Base-by-base conservation (phyloP, 805 yeast genomes). In the Monosporozyma yasuniensis region DNA sequence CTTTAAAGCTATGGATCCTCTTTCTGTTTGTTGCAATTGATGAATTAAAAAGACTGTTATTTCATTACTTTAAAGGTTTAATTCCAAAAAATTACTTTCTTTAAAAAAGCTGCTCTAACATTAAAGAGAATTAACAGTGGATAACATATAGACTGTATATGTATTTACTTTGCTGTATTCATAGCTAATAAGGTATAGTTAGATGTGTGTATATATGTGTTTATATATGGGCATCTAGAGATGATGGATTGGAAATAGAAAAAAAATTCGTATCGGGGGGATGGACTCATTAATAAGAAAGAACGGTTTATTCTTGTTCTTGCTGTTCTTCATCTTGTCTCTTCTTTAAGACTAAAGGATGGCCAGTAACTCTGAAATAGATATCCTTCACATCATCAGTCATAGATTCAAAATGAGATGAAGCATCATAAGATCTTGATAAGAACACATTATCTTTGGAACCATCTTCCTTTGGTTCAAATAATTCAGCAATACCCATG, bases 301-400 rank as follows among this genome's bases (percentile, higher is more conserved):
- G 32, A 28, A 28, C 9, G 12, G 32, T 4, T 6, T 9, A 18
- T 18, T 35, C 39, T 18, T 35, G 25, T 39, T 39, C 25, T 41
- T 41, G 19, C 14, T 42, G 18, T 11, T 42, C 25, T 23, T 42
- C 37, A 28, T 53, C 56, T 12, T 81, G 74, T 65, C 95, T 82
- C 66, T 85, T 78, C 72, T 88, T 83, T 58, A 90, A 77, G 22
- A 86, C 95, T 61, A 93, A 77, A 18, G 96, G 96, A 67, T 87
- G 86, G 47, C 98, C 98, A 32, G 86, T 86, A 56, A 93, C 83
- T 67, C 98, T 80, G 68, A 83, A 83, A 69, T 93, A 93, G 48
- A 93, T 77, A 67, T 91, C 96, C 70, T 88, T 89, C 59, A 93
- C 95, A 67, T 93, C 98, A 66, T 93, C 98, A 38, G 99, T 93